phyloP scores from a whole-genome alignment of 2,329 filamentous ascomycete genomes.

The Fusarium armeniacum region DNA sequence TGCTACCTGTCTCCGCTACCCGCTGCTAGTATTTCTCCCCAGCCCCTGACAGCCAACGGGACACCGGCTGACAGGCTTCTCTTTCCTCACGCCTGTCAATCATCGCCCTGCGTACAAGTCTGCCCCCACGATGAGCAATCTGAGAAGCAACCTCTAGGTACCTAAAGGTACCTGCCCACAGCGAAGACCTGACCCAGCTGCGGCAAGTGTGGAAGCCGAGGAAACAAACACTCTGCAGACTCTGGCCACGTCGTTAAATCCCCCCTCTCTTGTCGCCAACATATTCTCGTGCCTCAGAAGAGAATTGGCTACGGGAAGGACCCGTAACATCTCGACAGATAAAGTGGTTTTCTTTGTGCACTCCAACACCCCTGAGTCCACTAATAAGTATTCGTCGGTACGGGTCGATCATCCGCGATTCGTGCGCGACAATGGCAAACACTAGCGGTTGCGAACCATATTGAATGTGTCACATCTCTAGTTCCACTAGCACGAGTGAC shows the following conservation, averaged over 20 bases:
- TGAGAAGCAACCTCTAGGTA: background rate
- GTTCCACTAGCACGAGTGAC: background rate
- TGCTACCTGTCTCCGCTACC: background rate
- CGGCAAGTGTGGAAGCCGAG: background rate
- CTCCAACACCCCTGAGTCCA: background rate
- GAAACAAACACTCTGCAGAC: background rate
- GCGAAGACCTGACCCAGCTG: background rate
- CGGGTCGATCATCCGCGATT: slow-evolving; percentile 3
- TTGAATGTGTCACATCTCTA: background rate
- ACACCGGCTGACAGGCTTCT: background rate
- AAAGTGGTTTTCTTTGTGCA: background rate
- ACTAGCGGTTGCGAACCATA: background rate
- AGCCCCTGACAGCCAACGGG: background rate
- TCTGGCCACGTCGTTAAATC: background rate
- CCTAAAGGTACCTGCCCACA: background rate
- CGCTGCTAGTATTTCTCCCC: background rate
- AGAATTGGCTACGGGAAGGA: too few species aligned
- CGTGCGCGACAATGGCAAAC: background rate
- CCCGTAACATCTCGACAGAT: background rate
- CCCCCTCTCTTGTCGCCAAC: background rate
- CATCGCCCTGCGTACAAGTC: background rate
- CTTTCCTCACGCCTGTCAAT: background rate
- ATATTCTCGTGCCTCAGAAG: too few species aligned
- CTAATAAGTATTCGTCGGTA: background rate
- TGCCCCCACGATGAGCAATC: background rate